phyloP scores from a whole-genome alignment of 2,329 filamentous ascomycete genomes.

The Penicillium fuscoglaucum region DNA sequence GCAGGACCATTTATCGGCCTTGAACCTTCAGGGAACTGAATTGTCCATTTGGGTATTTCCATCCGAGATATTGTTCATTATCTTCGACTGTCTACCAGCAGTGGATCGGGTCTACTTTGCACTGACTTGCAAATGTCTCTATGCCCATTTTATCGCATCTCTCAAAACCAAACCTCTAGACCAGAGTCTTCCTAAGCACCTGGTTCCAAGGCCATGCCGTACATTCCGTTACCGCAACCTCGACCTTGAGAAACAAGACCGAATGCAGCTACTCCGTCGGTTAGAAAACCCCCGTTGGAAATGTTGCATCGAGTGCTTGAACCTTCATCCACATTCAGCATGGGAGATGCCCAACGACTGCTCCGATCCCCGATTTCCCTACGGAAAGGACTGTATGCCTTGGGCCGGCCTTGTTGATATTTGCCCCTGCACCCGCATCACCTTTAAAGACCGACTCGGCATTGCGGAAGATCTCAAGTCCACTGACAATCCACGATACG shows the following conservation, averaged over 20 bases:
- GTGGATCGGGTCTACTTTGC: not conserved
- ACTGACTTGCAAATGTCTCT: not conserved
- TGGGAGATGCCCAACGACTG: not conserved
- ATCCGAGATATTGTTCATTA: not conserved
- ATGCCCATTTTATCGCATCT: not conserved
- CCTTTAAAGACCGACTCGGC: not conserved
- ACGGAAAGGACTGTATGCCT: not conserved
- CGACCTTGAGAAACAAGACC: not conserved
- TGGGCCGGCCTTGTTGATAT: not conserved
- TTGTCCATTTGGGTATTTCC: no score
- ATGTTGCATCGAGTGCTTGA: slow-evolving; percentile 11
- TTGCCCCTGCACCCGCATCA: not conserved
- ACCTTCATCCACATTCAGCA: slow-evolving; percentile 10
- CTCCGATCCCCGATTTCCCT: not conserved
- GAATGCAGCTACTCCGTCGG: slow-evolving; percentile 8
- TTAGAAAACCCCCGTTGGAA: slow-evolving; percentile 14
- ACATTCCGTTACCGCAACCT: not conserved
- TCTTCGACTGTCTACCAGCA: not conserved
- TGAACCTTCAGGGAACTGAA: no score
- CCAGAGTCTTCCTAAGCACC: not conserved
- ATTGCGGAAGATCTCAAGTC: not conserved
- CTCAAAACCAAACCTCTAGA: not conserved
- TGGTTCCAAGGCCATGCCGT: not conserved
- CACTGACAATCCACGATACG: no score
- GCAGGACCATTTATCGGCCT: no score